Evolutionary conservation across 345 rosid genomes (phyloP).

Genomic region (Gossypioides kirkii): DNA sequence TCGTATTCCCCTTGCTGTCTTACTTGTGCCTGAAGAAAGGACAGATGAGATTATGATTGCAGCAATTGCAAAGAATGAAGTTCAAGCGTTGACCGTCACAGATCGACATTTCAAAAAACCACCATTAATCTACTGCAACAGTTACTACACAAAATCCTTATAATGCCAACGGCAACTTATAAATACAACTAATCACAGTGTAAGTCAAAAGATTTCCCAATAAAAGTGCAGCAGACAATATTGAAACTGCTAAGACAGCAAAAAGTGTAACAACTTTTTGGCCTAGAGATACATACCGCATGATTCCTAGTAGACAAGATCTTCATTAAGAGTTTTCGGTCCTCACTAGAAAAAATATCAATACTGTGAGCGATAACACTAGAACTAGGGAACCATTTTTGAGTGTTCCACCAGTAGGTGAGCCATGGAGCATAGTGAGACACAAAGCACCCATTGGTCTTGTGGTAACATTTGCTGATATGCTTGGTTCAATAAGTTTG

Average conservation of each 20-base stretch:
- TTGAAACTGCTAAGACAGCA: background rate
- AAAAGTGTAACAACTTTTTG: background rate
- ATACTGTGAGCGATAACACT: slow-evolving; percentile 25
- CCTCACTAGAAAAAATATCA: slow-evolving; percentile 34
- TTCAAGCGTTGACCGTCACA: background rate
- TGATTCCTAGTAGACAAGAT: background rate
- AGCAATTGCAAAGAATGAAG: background rate
- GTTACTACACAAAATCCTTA: background rate
- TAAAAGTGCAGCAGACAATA: background rate
- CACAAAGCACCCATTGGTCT: slow-evolving; percentile 56
- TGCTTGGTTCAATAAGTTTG: slow-evolving; percentile 40
- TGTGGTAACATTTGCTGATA: slow-evolving; percentile 31
- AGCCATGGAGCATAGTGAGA: slow-evolving; percentile 66
- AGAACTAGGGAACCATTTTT: slow-evolving; percentile 44
- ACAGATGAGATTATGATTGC: background rate
- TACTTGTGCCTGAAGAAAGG: slow-evolving; percentile 4
- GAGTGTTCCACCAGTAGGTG: slow-evolving; percentile 66
- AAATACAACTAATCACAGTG: background rate
- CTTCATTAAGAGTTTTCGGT: slow-evolving; percentile 19
- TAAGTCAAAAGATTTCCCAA: background rate
- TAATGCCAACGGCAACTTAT: background rate
- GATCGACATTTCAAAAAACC: background rate
- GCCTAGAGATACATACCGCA: background rate
- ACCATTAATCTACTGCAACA: background rate
- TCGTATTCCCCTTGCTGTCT: slow-evolving; percentile 45